Base-by-base conservation (phyloP, 345 rosid genomes). In the Citrus medica region DNA sequence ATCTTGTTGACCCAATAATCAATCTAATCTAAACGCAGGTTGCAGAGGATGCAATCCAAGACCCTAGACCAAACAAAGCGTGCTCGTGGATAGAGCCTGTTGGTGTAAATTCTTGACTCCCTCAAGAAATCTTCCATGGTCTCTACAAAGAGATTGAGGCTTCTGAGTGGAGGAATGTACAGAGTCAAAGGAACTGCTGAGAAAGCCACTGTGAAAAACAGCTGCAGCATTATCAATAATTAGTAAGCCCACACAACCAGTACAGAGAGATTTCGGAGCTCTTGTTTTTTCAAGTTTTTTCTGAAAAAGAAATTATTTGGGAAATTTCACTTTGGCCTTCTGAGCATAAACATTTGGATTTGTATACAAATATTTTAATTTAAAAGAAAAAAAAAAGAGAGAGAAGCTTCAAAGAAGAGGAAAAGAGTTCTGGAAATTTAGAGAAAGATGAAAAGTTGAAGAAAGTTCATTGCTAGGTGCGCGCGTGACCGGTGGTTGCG, bases 161-260 rank as follows among this genome's bases (percentile, higher is more conserved):
- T 92, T 79, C 98, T 90, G 33, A 93, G 16, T 17, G 98, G 98
- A 22, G 98, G 98, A 79, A 93, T 76, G 65, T 93, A 95, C 67
- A 95, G 85, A 35, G 91, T 92, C 88, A 95, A 84, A 51, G 98
- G 98, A 79, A 84, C 89, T 19, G 97, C 98, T 40, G 98, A 93
- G 85, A 95, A 93, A n/a, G 94, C 98, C 72, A 95, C 82, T 62
- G 98, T 91, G 80, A 89, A 91, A 64, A 95, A 84, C 79, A 95
- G 56, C 89, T 92, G 95, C 85, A 95, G 42, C 93, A 90, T 87
- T 56, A 9, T 70, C 13, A 12, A 25, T 4, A 32, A 13, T 24
- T 25, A 32, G 14, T 6, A 9, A 14, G 2, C 58, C 58, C 58
- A 53, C 51, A 53, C 58, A 53, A 53, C 22, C 58, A 53, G 1